Evolutionary conservation across 1,284 basidiomycete species (phyloP).

Genomic region (Schizophyllum amplum): DNA sequence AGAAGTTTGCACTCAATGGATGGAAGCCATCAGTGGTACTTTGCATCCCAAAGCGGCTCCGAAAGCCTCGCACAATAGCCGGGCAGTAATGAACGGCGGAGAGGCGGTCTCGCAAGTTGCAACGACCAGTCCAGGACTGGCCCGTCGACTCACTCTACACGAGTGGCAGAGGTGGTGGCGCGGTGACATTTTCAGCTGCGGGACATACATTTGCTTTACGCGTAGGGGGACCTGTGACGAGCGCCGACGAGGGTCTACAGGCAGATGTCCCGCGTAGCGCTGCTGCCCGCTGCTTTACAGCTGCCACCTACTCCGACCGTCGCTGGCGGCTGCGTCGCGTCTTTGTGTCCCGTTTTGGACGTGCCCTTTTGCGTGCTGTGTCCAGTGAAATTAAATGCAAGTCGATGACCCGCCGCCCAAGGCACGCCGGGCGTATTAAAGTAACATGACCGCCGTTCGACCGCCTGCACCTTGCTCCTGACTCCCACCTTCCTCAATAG

Average conservation of each 20-base stretch:
- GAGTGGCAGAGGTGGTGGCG: too few species aligned
- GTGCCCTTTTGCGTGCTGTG: background rate
- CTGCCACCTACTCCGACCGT: background rate
- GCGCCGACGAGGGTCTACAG: too few species aligned
- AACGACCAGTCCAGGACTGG: too few species aligned
- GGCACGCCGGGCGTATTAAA: background rate
- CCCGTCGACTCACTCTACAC: too few species aligned
- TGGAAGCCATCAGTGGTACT: background rate
- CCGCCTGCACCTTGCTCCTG: background rate
- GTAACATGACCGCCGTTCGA: background rate
- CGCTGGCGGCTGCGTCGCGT: background rate
- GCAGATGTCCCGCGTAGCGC: too few species aligned
- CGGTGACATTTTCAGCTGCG: too few species aligned
- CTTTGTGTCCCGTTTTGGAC: background rate
- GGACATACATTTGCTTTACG: too few species aligned
- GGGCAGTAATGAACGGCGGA: too few species aligned
- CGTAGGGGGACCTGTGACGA: too few species aligned
- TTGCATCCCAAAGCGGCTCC: background rate
- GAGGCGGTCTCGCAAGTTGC: too few species aligned
- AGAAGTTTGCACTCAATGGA: background rate
- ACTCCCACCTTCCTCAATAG: background rate
- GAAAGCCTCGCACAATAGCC: too few species aligned
- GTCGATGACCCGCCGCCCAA: background rate
- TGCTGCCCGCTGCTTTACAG: too few species aligned
- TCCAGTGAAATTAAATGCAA: background rate